Percentiles rank a stretch among this genome's conserved stretches.
These are phyloP conservation scores for Avicennia marina DNA, from an alignment of 257 asterid genomes.

Conservation along the genomic window DNA sequence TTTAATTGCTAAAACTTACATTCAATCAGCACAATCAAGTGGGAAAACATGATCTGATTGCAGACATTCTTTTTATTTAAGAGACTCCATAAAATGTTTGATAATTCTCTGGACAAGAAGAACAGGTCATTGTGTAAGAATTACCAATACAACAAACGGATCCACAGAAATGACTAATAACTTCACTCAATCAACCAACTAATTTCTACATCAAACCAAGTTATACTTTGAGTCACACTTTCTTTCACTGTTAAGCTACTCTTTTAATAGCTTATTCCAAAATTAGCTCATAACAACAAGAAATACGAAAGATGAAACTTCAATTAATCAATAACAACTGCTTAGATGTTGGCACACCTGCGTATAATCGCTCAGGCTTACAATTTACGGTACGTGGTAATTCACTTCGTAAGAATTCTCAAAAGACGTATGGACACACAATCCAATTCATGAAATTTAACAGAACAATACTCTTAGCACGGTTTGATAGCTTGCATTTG, in stretches of 20 bases:
- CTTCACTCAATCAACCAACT: not conserved
- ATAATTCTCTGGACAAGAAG: not conserved
- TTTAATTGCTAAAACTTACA: too few species aligned
- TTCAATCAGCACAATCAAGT: too few species aligned
- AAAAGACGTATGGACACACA: not conserved
- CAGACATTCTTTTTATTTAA: not conserved
- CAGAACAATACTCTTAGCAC: not conserved
- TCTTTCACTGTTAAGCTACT: not conserved
- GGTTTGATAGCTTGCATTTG: not conserved
- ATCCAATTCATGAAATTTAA: not conserved
- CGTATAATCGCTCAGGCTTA: constrained; percentile 13
- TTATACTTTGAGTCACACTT: not conserved
- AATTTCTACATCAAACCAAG: not conserved
- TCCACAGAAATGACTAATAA: not conserved
- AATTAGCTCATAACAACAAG: not conserved
- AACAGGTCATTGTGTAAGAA: not conserved
- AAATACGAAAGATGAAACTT: not conserved
- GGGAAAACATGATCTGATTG: not conserved
- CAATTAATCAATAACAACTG: not conserved
- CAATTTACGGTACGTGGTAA: too few species aligned
- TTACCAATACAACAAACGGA: not conserved
- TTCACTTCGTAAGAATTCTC: not conserved
- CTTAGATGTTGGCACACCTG: constrained; percentile 8
- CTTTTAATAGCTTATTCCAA: not conserved
- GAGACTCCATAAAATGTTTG: not conserved